A percentile compares a stretch with the other conserved stretches of the same genome.
These are phyloP conservation scores for Protoeuglena noctilucae DNA, from an alignment of 139 green algal species.

Conservation along the genomic window DNA sequence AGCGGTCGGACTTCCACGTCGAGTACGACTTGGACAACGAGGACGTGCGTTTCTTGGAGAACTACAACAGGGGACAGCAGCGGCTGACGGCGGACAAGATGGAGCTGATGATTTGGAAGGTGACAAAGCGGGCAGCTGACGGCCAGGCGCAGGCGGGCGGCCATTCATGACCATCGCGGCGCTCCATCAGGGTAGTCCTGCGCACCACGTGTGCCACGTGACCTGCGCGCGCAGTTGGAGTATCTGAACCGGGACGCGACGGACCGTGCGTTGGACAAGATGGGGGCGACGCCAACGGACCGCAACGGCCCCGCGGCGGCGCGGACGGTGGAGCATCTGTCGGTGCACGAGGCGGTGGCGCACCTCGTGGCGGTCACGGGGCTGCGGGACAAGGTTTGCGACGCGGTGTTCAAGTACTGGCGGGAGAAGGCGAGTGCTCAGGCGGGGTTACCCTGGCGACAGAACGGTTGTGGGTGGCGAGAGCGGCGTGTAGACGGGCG, in stretches of 20 bases:
- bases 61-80: constrained; percentile 6
- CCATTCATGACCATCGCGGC: too few relatives aligned
- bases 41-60: constrained; percentile 4
- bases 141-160: too few relatives aligned
- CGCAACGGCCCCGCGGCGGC: not conserved
- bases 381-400: not conserved
- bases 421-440: too few relatives aligned
- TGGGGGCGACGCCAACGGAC: not conserved
- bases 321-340: not conserved
- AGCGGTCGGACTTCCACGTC: not conserved
- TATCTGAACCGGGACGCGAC: not conserved
- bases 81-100: constrained; percentile 7
- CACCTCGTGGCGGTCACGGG: not conserved
- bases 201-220: too few relatives aligned
- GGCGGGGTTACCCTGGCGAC: too few relatives aligned
- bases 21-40: constrained; percentile 12
- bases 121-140: too few relatives aligned
- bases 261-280: not conserved
- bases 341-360: not conserved
- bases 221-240: constrained; percentile 6
- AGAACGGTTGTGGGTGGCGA: too few relatives aligned
- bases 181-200: too few relatives aligned
- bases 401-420: constrained; percentile 7
- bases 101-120: constrained; percentile 11
- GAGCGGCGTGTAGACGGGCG: too few relatives aligned